Conservation (phyloP, 2,329 filamentous ascomycete genomes). For the Ceratocystis ficicola region DNA sequence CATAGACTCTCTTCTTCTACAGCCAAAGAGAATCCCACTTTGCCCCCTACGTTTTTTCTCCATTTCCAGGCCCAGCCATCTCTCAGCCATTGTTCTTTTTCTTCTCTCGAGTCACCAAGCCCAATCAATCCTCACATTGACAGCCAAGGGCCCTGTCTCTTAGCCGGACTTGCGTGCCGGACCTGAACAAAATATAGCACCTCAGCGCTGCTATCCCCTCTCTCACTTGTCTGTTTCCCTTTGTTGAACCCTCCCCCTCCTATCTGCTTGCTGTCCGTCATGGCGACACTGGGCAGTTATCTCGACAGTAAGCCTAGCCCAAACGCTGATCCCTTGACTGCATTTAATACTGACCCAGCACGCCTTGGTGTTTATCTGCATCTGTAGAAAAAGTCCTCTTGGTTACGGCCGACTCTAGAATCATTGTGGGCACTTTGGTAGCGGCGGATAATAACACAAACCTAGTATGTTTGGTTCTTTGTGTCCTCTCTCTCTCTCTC, state of each 20-base stretch:
- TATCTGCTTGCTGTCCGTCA: slow-evolving; percentile 23
- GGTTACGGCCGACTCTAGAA: slow-evolving; percentile 84
- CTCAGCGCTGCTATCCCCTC: neutral
- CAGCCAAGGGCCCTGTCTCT: neutral
- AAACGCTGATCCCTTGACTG: neutral
- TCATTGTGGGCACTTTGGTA: slow-evolving; percentile 67
- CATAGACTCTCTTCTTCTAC: neutral
- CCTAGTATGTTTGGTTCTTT: slow-evolving; percentile 40
- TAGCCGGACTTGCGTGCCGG: neutral
- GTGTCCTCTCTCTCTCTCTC: no score
- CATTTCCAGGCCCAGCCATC: neutral
- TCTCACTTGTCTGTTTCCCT: neutral
- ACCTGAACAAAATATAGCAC: neutral
- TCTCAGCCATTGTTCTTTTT: neutral
- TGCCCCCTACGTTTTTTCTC: neutral
- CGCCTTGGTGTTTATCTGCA: neutral
- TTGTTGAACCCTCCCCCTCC: neutral
- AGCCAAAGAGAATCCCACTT: neutral
- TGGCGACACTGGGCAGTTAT: slow-evolving; percentile 37
- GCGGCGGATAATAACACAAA: slow-evolving; percentile 89
- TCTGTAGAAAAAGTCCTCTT: slow-evolving; percentile 74
- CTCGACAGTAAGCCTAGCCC: slow-evolving; percentile 32
- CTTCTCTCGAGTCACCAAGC: neutral
- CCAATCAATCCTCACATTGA: neutral
- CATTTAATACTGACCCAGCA: neutral